Evolutionary conservation across 176 grass and related monocot genomes (phyloP), one percentile per base, ranked within the genome.

Genomic region (Luzula sylvatica): DNA sequence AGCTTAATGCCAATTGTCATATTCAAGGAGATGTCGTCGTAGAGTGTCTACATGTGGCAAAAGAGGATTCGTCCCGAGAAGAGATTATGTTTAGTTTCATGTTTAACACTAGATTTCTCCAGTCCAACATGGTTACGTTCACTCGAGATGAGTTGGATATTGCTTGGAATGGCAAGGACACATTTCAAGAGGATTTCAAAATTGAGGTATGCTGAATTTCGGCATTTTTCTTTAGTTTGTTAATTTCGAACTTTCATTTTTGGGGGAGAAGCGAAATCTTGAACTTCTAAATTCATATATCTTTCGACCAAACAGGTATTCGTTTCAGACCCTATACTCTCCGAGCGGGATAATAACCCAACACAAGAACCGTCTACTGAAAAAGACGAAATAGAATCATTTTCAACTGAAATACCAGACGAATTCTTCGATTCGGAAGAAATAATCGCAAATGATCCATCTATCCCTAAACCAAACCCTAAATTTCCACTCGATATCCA

Each of bases 41-140:
- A 4, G 81, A 86, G 29, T 71, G 71, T 57, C 2, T 71, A 11
- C 81, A 86, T 50, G 6, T 79, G 2, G 41, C 27, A 3, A 63
- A 63, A 32, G 20, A 67, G 0, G 20, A 57, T 47, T 23, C 47
- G 27, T 67, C 26, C 3, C 16, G 15, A 2, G 71, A 63, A 46
- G 53, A 70, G 15, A 52, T 53, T 20, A 72, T 79, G 81, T 79
- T 79, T 52, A 75, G 81, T 28, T 15, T 79, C 54, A 86, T 86
- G 81, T 64, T 86, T 46, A 79, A 79, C 60, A 86, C 75, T 17
- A 61, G 65, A 25, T 86, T 86, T 72, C 22, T 79, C 25, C 40
- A 53, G 48, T 86, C 75, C 28, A 79, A 79, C 48, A 67, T 79
- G 58, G 11, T 64, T 15, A 46, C 38, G 13, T 63, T 86, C 38